These are phyloP conservation scores for Asterionellopsis glacialis DNA, from an alignment of 108 stramenopile genomes.

Conservation along the genomic window DNA sequence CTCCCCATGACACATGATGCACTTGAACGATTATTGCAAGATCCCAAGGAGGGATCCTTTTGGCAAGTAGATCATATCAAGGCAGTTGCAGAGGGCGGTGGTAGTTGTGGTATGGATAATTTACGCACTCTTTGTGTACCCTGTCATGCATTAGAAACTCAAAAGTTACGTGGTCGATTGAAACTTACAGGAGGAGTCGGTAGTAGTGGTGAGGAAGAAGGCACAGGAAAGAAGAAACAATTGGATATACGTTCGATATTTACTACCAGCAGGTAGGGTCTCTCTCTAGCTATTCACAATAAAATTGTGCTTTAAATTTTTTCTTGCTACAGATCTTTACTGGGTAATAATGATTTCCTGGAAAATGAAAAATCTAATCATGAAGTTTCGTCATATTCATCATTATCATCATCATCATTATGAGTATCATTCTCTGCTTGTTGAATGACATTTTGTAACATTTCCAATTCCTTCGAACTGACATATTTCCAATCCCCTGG, in stretches of 20 bases:
- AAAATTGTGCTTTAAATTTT: no score
- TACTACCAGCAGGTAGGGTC: no score
- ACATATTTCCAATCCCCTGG: constrained; percentile 66
- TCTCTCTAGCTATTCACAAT: no score
- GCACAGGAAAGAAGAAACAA: no score
- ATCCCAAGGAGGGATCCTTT: constrained; percentile 68
- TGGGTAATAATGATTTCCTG: no score
- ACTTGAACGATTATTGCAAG: constrained; percentile 44
- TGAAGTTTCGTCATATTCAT: no score
- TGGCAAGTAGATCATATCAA: constrained; percentile 87
- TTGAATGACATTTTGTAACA: constrained; percentile 20
- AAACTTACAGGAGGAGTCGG: not conserved
- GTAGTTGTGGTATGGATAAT: constrained; percentile 58
- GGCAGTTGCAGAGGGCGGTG: constrained; percentile 81
- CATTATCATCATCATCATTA: no score
- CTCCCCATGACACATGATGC: constrained; percentile 39
- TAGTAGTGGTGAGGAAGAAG: no score
- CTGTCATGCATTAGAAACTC: constrained; percentile 62
- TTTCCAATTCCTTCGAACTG: constrained; percentile 37
- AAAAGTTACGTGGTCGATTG: constrained; percentile 5
- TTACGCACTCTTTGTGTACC: constrained; percentile 74
- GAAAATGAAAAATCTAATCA: no score
- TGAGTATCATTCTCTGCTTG: not conserved
- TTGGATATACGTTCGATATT: no score
- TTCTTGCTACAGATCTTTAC: no score